Evolutionary conservation across 1,284 basidiomycete genomes (phyloP).

Genomic region (Ustilago crameri): DNA sequence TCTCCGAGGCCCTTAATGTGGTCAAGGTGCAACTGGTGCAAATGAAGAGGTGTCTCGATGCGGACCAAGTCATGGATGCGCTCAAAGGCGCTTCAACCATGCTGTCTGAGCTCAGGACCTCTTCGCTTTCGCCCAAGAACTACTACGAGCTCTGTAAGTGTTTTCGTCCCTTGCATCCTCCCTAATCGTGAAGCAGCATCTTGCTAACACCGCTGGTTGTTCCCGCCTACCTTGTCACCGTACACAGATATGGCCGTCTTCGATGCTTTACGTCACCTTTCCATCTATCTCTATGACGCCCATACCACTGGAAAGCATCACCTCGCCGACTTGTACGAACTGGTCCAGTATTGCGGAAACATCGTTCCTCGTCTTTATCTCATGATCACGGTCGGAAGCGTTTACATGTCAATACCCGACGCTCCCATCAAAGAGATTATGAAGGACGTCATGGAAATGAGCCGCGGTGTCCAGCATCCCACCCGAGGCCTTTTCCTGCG

Average conservation of each 20-base stretch:
- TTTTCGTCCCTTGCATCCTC: background rate
- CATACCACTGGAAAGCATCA: constrained; percentile 65
- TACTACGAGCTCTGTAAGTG: constrained; percentile 66
- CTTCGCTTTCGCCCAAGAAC: constrained; percentile 63
- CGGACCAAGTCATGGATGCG: constrained; percentile 67
- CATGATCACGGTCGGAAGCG: constrained; percentile 68
- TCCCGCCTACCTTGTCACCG: background rate
- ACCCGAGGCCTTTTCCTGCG: constrained; percentile 67
- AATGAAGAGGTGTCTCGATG: constrained; percentile 65
- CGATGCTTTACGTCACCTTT: constrained; percentile 65
- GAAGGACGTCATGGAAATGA: constrained; percentile 68
- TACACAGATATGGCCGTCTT: constrained; percentile 67
- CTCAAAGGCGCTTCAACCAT: constrained; percentile 67
- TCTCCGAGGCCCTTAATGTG: constrained; percentile 63
- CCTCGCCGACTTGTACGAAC: constrained; percentile 67
- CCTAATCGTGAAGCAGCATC: background rate
- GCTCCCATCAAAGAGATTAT: constrained; percentile 68
- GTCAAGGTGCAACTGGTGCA: constrained; percentile 67
- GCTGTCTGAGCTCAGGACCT: constrained; percentile 65
- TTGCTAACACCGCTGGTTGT: background rate
- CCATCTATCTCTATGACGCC: constrained; percentile 66
- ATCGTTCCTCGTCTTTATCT: constrained; percentile 67
- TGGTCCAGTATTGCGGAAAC: constrained; percentile 68
- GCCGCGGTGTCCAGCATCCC: constrained; percentile 67
- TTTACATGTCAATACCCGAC: constrained; percentile 68